phyloP scores from a whole-genome alignment of 495 filamentous ascomycete species.

The Jackrogersella multiformis region DNA sequence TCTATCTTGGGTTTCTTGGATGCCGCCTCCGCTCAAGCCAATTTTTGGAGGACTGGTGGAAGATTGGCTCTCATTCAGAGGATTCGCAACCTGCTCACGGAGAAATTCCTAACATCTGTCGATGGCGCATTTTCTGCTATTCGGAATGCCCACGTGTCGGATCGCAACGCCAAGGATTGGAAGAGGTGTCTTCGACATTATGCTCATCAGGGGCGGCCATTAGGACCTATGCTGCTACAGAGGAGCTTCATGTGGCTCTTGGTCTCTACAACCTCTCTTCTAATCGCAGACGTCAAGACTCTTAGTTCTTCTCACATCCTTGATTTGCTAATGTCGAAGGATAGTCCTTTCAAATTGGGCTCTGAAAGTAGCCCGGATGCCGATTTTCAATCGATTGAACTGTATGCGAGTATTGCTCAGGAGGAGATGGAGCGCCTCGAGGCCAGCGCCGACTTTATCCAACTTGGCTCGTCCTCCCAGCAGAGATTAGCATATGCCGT shows the following conservation, averaged over 20 bases:
- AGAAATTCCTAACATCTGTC: constrained; percentile 80
- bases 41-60: constrained; percentile 80
- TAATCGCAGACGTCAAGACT: constrained; percentile 68
- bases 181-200: constrained; percentile 84
- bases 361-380: constrained; percentile 55
- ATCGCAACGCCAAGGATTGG: constrained; percentile 73
- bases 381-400: constrained; percentile 68
- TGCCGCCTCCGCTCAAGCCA: constrained; percentile 75
- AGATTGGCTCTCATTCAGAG: constrained; percentile 73
- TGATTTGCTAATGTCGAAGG: constrained; percentile 73
- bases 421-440: constrained; percentile 89
- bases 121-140: constrained; percentile 90
- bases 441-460: constrained; percentile 86
- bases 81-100: constrained; percentile 77
- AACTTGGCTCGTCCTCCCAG: constrained; percentile 84
- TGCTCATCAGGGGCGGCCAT: constrained; percentile 75
- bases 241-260: constrained; percentile 86
- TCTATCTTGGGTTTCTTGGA: constrained; percentile 89
- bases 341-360: constrained; percentile 47
- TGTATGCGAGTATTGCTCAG: constrained; percentile 75
- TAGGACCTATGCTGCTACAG: constrained; percentile 93
- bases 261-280: constrained; percentile 76
- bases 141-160: constrained; percentile 65
- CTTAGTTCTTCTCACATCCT: constrained; percentile 73
- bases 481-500: constrained; percentile 86